Evolutionary conservation across 495 filamentous ascomycete species (phyloP).

Genomic region (Pyrenula aspistea): DNA sequence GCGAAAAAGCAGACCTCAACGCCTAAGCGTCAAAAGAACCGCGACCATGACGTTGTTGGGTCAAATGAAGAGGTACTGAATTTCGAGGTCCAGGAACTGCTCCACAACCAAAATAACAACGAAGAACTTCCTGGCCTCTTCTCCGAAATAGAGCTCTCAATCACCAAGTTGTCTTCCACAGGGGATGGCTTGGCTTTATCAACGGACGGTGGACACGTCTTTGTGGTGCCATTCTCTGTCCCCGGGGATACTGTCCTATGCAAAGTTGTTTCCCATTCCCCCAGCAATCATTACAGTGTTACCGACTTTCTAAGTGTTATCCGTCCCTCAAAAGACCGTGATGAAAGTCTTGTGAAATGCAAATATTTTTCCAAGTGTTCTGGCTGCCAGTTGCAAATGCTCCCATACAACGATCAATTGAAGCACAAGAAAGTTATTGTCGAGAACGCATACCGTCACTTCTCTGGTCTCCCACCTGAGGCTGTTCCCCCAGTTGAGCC

Average conservation of each 20-base stretch:
- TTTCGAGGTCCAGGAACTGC: conserved; percentile 6
- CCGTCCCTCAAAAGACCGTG: conserved; percentile 57
- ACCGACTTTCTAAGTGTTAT: conserved; percentile 74
- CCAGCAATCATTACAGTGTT: conserved; percentile 47
- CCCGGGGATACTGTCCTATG: conserved; percentile 73
- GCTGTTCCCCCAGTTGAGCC: conserved; percentile 64
- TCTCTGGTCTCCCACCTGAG: conserved; percentile 66
- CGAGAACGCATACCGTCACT: conserved; percentile 85
- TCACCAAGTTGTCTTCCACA: conserved; percentile 71
- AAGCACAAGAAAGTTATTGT: conserved; percentile 74
- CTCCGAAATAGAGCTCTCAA: conserved; percentile 65
- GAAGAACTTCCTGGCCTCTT: conserved; percentile 48
- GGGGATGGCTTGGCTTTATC: conserved; percentile 73
- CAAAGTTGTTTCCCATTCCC: conserved; percentile 62
- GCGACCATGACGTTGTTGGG: neutral
- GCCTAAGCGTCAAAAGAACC: neutral
- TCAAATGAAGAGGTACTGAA: neutral
- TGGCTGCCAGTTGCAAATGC: conserved; percentile 96
- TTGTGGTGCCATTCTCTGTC: conserved; percentile 77
- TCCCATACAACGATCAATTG: conserved; percentile 78
- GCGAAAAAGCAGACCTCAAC: neutral
- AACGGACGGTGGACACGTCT: conserved; percentile 57
- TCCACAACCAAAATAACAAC: neutral
- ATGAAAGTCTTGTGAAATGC: conserved; percentile 67
- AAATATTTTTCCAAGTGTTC: conserved; percentile 78